Conservation (phyloP, 2,329 filamentous ascomycete species). For the Tolypocladium paradoxum region DNA sequence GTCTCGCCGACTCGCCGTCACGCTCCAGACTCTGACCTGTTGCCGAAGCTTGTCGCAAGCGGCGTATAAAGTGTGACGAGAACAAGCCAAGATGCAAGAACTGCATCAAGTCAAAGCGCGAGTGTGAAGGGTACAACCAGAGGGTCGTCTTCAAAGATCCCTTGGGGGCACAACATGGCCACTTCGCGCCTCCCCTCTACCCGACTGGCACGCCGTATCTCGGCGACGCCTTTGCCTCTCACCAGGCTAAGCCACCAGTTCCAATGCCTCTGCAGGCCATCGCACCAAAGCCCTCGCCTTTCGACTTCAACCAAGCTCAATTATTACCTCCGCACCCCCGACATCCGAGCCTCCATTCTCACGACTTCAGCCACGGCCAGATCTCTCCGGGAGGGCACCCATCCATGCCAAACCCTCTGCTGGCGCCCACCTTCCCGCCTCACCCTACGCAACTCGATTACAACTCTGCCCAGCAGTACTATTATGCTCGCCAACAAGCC, state of each 20-base stretch:
- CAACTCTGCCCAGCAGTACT: background rate
- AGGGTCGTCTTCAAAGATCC: conserved; percentile 72
- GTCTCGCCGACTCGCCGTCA: background rate
- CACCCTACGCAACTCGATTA: conserved; percentile 1
- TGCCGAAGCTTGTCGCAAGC: conserved; percentile 69
- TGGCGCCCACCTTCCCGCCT: conserved; percentile 4
- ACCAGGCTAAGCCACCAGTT: conserved; percentile 27
- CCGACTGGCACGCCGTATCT: conserved; percentile 25
- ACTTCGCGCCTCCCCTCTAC: conserved; percentile 31
- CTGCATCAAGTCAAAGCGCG: conserved; percentile 75
- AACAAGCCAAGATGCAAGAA: conserved; percentile 73
- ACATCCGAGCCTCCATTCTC: background rate
- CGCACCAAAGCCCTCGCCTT: conserved; percentile 38
- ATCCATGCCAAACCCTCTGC: conserved; percentile 10
- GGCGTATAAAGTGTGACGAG: conserved; percentile 95
- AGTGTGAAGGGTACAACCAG: conserved; percentile 77
- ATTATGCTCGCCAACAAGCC: background rate
- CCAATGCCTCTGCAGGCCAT: conserved; percentile 30
- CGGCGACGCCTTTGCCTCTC: conserved; percentile 11
- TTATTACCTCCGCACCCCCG: conserved; percentile 1
- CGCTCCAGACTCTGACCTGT: conserved; percentile 8
- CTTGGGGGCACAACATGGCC: conserved; percentile 28
- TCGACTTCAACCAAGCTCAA: conserved; percentile 9
- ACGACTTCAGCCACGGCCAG: conserved; percentile 2
- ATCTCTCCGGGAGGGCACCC: conserved; percentile 1